Base-by-base conservation (phyloP, 306 rosid genomes). In the Lagenaria siceraria region DNA sequence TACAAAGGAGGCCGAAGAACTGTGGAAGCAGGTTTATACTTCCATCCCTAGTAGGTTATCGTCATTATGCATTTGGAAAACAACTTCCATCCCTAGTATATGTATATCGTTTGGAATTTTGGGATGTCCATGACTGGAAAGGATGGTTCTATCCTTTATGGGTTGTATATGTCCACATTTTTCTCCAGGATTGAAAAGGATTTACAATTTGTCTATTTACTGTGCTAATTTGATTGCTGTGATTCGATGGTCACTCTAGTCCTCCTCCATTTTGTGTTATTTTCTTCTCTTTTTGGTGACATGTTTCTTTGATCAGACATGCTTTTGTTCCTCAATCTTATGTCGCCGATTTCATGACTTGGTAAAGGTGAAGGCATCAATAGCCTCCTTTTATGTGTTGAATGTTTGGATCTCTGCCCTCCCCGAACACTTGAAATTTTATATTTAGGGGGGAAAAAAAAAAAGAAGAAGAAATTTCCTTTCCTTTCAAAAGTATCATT, bases 1-100 rank as follows among this genome's bases (percentile, higher is more conserved):
- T 82, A 96, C 99, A 72, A 96, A 96, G 86, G 99, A 96, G 84
- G 99, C 99, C 36, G 99, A 96, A 92, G 99, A 96, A 86, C 82
- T 96, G 33, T 96, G 99, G 99, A 92, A 96, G 84, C 93, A 92
- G 99, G 99, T 96, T 70, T 79, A 59, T 81, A 51, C 52, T 73
- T 82, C 81, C n/a, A 38, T 53, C 52, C 73, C 62, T 42, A 25
- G 75, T 73, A 55, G 25, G 6, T 63, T 63, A 15, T 62, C 4
- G 12, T 62, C 69, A 62, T 31, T 62, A 62, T 6, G 2, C 12
- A 5, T 25, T 31, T 62, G 21, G 2, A 51, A 29, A 29, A 14
- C 29, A 62, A 43, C 29, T 73, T 81, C 81, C 14, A 31, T 35
- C 46, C 62, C 54, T 35, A 36, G 5, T 4, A 21, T 51, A 51